Evolutionary conservation across 2,329 filamentous ascomycete genomes (phyloP).

Genomic region (Ilyonectria robusta): DNA sequence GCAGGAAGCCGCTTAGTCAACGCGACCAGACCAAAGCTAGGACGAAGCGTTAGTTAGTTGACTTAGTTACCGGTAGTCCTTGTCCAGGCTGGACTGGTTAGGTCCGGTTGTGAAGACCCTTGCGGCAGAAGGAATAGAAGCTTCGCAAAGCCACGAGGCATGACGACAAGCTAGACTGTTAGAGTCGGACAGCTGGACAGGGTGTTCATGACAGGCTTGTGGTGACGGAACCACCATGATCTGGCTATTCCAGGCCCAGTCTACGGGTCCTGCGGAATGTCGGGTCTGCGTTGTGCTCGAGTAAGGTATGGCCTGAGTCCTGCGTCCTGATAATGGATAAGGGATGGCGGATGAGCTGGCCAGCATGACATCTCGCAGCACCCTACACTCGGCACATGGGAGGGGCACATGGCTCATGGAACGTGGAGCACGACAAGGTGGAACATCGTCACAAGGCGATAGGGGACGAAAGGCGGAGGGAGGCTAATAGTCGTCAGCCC

Average conservation of each 20-base stretch:
- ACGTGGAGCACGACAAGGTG: neutral
- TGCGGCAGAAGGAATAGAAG: constrained; percentile 8
- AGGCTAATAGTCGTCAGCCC: neutral
- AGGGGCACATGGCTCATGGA: neutral
- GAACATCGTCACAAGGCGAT: neutral
- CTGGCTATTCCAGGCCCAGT: neutral
- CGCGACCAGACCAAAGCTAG: neutral
- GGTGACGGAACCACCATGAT: neutral
- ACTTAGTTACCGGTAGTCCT: neutral
- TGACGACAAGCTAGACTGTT: constrained; percentile 1
- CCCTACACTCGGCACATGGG: neutral
- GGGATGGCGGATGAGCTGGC: constrained; percentile 4
- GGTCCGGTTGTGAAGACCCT: neutral
- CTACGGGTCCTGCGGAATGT: constrained; percentile 5
- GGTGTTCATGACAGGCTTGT: neutral
- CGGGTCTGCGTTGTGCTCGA: neutral
- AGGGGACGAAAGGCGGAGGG: neutral
- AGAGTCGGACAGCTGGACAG: neutral
- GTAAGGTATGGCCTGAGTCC: constrained; percentile 11
- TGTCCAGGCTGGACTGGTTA: neutral
- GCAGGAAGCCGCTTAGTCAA: neutral
- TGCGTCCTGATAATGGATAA: constrained; percentile 14
- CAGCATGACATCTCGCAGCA: neutral
- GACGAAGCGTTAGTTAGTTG: neutral
- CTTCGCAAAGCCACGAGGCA: constrained; percentile 13